Conservation (phyloP, 148 eudicot genomes). For the Talinum fruticosum region DNA sequence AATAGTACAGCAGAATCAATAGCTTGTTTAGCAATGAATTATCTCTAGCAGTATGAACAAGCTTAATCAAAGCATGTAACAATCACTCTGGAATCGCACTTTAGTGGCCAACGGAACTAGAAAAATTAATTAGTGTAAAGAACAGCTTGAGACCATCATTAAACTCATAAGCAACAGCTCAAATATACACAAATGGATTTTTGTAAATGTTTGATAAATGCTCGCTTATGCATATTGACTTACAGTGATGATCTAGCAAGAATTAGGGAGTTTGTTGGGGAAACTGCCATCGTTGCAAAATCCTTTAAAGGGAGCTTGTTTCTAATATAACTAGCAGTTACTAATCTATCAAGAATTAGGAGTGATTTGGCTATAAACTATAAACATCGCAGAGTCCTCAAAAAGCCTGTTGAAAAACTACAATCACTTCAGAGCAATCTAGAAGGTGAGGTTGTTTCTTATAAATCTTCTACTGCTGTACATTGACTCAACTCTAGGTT, state of each 20-base stretch:
- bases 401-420: too few relatives aligned
- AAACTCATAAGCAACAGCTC: neutral
- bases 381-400: neutral
- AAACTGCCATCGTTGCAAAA: neutral
- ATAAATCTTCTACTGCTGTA: too few relatives aligned
- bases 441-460: neutral
- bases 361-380: neutral
- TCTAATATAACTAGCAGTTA: neutral
- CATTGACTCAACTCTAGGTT: neutral
- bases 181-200: neutral
- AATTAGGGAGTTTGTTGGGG: too few relatives aligned
- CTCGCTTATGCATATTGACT: neutral
- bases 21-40: neutral
- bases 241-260: neutral
- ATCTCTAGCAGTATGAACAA: neutral
- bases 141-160: neutral
- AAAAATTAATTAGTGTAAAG: neutral
- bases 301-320: neutral
- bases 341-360: neutral
- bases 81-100: neutral
- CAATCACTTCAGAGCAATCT: neutral
- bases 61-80: neutral
- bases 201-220: neutral
- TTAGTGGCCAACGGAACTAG: neutral
- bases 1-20: slow-evolving; percentile 15